A percentile compares a stretch with the other conserved stretches of the same genome.
Evolutionary conservation across 2,329 filamentous ascomycete species (phyloP).

Genomic region (Colletotrichum euphorbiae): DNA sequence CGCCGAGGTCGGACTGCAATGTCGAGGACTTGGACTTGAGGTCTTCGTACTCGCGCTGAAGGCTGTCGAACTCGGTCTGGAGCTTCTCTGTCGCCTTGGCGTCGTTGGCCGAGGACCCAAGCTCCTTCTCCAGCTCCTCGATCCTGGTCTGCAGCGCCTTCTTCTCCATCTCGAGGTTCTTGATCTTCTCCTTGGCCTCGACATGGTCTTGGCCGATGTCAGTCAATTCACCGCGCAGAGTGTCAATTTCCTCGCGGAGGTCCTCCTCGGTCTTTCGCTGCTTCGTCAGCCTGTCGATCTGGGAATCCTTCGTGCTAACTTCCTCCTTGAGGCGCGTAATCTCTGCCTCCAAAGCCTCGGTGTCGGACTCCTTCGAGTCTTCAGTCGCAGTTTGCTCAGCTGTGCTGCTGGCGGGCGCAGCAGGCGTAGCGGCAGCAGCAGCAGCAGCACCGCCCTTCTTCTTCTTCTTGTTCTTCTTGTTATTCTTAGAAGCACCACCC

Average conservation of each 20-base stretch:
- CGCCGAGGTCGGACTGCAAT: constrained; percentile 85
- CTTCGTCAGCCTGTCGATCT: constrained; percentile 77
- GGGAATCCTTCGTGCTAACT: constrained; percentile 73
- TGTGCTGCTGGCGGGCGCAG: constrained; percentile 48
- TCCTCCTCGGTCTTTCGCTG: constrained; percentile 82
- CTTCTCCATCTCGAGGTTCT: constrained; percentile 78
- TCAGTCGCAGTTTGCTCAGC: constrained; percentile 48
- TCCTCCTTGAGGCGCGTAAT: constrained; percentile 64
- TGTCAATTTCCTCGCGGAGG: constrained; percentile 86
- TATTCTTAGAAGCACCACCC: constrained; percentile 23
- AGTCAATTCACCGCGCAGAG: constrained; percentile 81
- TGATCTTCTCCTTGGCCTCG: constrained; percentile 80
- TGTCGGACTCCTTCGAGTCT: constrained; percentile 45
- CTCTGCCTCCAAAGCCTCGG: constrained; percentile 59
- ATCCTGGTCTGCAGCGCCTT: constrained; percentile 72
- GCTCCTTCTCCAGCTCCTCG: constrained; percentile 76
- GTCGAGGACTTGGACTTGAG: constrained; percentile 76
- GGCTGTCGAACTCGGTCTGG: constrained; percentile 68
- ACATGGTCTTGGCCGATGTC: constrained; percentile 86
- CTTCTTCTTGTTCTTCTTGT: constrained; percentile 81
- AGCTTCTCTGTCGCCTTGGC: constrained; percentile 65
- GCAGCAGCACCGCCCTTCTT: constrained; percentile 79
- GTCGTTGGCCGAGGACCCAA: constrained; percentile 56
- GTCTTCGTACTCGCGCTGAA: constrained; percentile 70
- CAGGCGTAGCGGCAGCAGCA: constrained; percentile 48